Evolutionary conservation across 1,139 yeast species (phyloP), one percentile per base, ranked within the genome.

Genomic region (Lodderomyces margitis): DNA sequence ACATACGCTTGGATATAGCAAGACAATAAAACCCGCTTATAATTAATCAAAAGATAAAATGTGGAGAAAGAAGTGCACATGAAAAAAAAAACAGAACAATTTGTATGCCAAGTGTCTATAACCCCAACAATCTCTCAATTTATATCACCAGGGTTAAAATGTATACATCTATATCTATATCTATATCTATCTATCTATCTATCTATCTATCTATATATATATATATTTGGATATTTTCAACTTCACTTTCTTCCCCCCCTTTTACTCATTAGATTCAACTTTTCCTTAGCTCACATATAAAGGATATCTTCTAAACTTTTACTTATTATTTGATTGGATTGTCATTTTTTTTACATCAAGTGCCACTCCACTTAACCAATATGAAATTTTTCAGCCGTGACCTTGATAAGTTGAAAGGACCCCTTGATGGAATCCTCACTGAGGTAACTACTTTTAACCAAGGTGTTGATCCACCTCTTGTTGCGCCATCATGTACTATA

Each of bases 401-500:
- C 33, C 7, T 34, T 17, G n/a, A 35, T 8, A 40, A 36, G 6
- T 39, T 52, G 9, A 27, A 32, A 10, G 16, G 27, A 12, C 41
- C 49, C n/a, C 28, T 58, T 11, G 55, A 56, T 39, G 44, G 43
- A 11, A 28, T 52, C 5, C 46, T 58, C 15, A 35, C 38, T n/a
- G 49, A 48, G 4, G 41, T 49, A 5, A 50, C 56, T 2, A 48
- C 51, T 2, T 30, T 42, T 7, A 45, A 47, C 12, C 38, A 40
- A 3, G 47, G 46, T 16, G 37, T 38, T 3, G 43, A 42, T 14
- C 46, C 47, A 3, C 53, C 55, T 5, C 50, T 56, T 40, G 44
- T 61, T 12, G 52, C 52, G 0, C 62, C 63, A 19, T 67, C 61
- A 1, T 53, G 58, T 17, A 52, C 57, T 6, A 59, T 61, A 21